Base-by-base conservation (phyloP, 176 grass and related monocot species). In the Rhipidocladum racemiflorum region DNA sequence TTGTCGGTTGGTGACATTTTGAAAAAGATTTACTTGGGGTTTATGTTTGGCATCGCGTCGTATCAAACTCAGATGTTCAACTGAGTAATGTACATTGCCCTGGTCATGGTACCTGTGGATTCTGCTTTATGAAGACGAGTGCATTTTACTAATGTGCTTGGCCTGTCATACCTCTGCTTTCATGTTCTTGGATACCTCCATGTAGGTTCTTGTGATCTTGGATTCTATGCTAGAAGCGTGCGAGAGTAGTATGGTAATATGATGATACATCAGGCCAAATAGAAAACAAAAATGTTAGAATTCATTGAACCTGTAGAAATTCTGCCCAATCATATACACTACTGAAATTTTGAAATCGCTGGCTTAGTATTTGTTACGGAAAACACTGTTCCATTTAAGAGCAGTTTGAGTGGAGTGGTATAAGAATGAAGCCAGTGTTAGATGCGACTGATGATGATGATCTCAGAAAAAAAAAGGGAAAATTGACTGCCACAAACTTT, bases 21-120 rank as follows among this genome's bases (percentile, higher is more conserved):
- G 73, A 40, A 62, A 66, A 27, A n/a, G 38, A 68, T 78, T 90
- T 86, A 65, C 69, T 82, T 85, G 83, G 83, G 39, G 39, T 63
- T 86, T 77, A 89, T 90, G 83, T 77, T 85, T 77, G 74, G 51
- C 79, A 61, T 78, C 15, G 39, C 46, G 42, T 79, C 84, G 70
- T 86, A 86, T 90, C 79, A 83, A 83, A 82, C 88, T 86, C 67
- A 53, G 74, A 73, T 45, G 74, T 43, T 4, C 50, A 74, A 61
- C 84, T 68, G 84, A 86, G 88, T 90, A 83, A 78, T 90, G 84
- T 86, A 90, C 88, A 90, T 86, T 79, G 83, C n/a, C 74, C 84
- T 86, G 79, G 84, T 82, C 67, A 21, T 79, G 84, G 51, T 86
- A 46, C 66, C 79, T 90, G 79, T 86, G 79, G 72, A 64, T 71